Conservation (phyloP, 495 filamentous ascomycete genomes). For the Alectoria sarmentosa region DNA sequence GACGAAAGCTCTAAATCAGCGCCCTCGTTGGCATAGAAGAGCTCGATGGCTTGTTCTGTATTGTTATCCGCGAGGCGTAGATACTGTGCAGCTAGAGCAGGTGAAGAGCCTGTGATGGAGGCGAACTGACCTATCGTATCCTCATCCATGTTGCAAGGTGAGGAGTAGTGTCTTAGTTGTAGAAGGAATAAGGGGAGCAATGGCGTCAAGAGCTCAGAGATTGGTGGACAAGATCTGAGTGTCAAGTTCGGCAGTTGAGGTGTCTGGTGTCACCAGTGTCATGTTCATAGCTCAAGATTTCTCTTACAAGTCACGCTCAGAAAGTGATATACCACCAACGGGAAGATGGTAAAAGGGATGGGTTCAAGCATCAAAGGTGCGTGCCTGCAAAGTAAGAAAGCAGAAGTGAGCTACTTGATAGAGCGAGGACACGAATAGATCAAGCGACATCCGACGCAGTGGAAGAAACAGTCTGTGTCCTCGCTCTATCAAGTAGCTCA, state of each 20-base stretch:
- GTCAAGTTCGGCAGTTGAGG: background rate
- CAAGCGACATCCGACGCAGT: too few species aligned
- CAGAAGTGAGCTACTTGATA: too few species aligned
- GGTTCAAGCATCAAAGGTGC: background rate
- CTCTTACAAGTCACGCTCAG: constrained; percentile 10
- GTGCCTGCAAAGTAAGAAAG: background rate
- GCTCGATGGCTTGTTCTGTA: constrained; percentile 75
- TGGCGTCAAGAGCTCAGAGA: background rate
- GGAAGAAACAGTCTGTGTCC: too few species aligned
- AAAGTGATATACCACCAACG: background rate
- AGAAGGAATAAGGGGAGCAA: background rate
- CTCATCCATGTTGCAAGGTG: constrained; percentile 56
- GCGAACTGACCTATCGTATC: constrained; percentile 51
- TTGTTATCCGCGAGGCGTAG: constrained; percentile 75
- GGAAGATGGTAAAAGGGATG: background rate
- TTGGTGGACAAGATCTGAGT: background rate
- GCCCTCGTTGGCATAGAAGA: constrained; percentile 80
- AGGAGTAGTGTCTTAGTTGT: background rate
- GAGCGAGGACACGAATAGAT: too few species aligned
- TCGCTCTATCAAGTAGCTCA: too few species aligned
- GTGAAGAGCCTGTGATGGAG: constrained; percentile 59
- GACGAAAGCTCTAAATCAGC: constrained; percentile 45
- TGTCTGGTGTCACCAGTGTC: background rate
- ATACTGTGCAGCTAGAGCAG: constrained; percentile 66
- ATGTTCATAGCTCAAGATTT: background rate